Evolutionary conservation across 352 stramenopile genomes (phyloP).

Genomic region (Phytophthora pisi): DNA sequence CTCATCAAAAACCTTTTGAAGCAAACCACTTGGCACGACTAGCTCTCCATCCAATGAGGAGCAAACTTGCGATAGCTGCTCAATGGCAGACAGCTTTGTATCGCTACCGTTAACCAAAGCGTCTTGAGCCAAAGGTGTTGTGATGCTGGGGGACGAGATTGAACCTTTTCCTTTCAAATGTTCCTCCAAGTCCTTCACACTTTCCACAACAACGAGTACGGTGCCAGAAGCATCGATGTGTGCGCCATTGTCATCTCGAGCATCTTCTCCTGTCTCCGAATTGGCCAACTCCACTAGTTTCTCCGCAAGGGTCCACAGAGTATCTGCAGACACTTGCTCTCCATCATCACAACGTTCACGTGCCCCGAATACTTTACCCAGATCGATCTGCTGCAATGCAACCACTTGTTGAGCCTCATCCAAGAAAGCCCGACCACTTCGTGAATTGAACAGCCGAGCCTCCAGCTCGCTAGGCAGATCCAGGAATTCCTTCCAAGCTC

Average conservation of each 20-base stretch:
- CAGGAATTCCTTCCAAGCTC: conserved; percentile 31
- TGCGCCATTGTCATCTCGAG: not conserved
- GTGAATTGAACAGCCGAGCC: conserved; percentile 26
- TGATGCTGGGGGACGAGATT: not conserved
- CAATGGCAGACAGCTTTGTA: conserved; percentile 17
- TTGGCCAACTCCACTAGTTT: conserved; percentile 17
- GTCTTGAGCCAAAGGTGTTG: not conserved
- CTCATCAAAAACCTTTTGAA: conserved; percentile 32
- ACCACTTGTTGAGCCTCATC: conserved; percentile 23
- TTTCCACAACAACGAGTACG: conserved; percentile 5
- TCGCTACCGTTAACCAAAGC: not conserved
- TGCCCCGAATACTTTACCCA: conserved; percentile 2
- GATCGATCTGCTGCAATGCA: conserved; percentile 22
- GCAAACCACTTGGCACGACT: conserved; percentile 12
- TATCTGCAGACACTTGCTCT: not conserved
- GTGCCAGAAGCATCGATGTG: not conserved
- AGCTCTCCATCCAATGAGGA: not conserved
- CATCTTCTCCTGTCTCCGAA: not conserved
- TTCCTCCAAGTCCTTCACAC: conserved; percentile 9
- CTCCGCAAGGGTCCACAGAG: conserved; percentile 20
- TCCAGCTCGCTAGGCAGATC: conserved; percentile 27
- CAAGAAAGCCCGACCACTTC: conserved; percentile 27
- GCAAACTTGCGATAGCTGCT: conserved; percentile 20
- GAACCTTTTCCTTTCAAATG: conserved; percentile 15
- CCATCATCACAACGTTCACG: not conserved